phyloP scores from a whole-genome alignment of 805 yeast species.

The Starmerella gropengiesseri region DNA sequence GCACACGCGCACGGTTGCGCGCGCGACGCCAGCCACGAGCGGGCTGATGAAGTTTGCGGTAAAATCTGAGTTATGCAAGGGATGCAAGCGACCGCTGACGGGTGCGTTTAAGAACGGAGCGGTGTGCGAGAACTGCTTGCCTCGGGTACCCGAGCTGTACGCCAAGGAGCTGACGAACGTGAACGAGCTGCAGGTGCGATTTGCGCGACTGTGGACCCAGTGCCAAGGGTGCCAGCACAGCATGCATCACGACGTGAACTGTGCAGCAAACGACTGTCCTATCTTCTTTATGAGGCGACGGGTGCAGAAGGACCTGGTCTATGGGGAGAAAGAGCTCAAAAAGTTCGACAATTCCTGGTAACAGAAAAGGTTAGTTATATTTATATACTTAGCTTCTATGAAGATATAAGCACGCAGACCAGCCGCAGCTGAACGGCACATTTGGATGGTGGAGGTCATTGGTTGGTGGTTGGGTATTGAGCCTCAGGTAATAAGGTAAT shows the following conservation, averaged over 20 bases:
- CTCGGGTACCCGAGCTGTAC: slow-evolving; percentile 64
- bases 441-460: no score
- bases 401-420: no score
- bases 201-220: slow-evolving; percentile 90
- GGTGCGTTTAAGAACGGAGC: slow-evolving; percentile 51
- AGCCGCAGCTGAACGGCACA: no score
- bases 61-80: slow-evolving; percentile 77
- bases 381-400: no score
- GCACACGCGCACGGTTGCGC: slow-evolving; percentile 65
- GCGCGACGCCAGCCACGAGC: slow-evolving; percentile 65
- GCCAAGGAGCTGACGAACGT: slow-evolving; percentile 70
- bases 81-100: slow-evolving; percentile 69
- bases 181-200: slow-evolving; percentile 69
- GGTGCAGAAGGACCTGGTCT: slow-evolving; percentile 59
- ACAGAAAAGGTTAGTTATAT: no score
- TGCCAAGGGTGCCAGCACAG: slow-evolving; percentile 97
- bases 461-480: no score
- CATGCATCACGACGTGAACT: slow-evolving; percentile 86
- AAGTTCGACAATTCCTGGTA: slow-evolving; percentile 47
- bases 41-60: slow-evolving; percentile 88
- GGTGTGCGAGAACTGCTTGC: slow-evolving; percentile 63
- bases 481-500: no score
- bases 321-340: slow-evolving; percentile 46
- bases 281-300: slow-evolving; percentile 93
- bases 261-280: slow-evolving; percentile 94